Percentiles rank a stretch among this genome's conserved stretches.
These are phyloP conservation scores for Pythium plurisporium DNA, from an alignment of 352 stramenopile genomes.

Conservation along the genomic window DNA sequence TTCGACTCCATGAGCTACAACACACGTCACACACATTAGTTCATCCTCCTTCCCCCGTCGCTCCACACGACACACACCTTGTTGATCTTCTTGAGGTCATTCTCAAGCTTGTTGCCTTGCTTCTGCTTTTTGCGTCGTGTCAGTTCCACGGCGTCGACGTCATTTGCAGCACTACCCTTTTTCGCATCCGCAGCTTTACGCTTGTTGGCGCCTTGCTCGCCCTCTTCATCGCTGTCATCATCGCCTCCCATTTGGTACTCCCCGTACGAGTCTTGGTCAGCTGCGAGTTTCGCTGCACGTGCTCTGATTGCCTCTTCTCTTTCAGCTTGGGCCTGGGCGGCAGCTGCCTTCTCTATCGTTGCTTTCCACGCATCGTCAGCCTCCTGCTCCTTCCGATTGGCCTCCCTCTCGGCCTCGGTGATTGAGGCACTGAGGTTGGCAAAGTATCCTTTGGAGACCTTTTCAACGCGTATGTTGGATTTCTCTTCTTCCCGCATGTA, in stretches of 20 bases:
- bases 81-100: slow-evolving; percentile 70
- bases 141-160: slow-evolving; percentile 20
- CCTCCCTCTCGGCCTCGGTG: slow-evolving; percentile 42
- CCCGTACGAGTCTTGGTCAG: slow-evolving; percentile 43
- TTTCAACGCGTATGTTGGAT: neutral
- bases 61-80: slow-evolving; percentile 30
- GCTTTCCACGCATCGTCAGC: slow-evolving; percentile 50
- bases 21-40: neutral
- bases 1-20: slow-evolving; percentile 18
- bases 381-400: slow-evolving; percentile 38
- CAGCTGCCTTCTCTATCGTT: slow-evolving; percentile 50
- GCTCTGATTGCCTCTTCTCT: slow-evolving; percentile 31
- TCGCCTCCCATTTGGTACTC: slow-evolving; percentile 50
- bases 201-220: slow-evolving; percentile 39
- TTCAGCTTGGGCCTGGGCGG: slow-evolving; percentile 40
- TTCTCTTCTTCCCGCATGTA: slow-evolving; percentile 36
- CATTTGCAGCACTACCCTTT: slow-evolving; percentile 1
- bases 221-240: slow-evolving; percentile 64
- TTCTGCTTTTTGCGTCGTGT: slow-evolving; percentile 58
- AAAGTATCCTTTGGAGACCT: slow-evolving; percentile 41
- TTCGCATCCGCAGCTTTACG: slow-evolving; percentile 23
- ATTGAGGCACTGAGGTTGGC: slow-evolving; percentile 65
- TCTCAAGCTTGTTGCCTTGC: slow-evolving; percentile 58
- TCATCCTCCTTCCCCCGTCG: neutral
- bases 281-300: slow-evolving; percentile 36